phyloP scores from a whole-genome alignment of 2,329 filamentous ascomycete species.

The Apiospora aurea region DNA sequence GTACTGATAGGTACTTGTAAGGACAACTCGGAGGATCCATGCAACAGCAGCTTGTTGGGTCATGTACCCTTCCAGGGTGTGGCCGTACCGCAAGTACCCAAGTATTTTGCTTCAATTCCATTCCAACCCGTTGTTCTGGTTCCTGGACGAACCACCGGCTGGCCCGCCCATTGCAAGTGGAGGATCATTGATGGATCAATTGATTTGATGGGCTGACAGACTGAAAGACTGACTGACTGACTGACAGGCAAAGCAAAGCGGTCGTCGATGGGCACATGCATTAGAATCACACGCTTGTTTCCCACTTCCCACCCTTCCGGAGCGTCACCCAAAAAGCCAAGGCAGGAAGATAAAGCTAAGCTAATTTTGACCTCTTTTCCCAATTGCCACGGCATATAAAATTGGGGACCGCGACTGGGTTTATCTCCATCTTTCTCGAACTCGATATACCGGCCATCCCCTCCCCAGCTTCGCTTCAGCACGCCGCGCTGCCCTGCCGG shows the following conservation, averaged over 20 bases:
- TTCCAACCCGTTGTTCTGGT: too few relatives aligned
- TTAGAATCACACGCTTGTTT: not conserved
- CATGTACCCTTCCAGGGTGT: not conserved
- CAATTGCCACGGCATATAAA: not conserved
- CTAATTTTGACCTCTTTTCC: conserved; percentile 14
- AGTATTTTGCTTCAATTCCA: conserved; percentile 6
- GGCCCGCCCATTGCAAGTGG: not conserved
- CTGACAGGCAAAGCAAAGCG: too few relatives aligned
- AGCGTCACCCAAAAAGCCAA: not conserved
- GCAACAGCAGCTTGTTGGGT: too few relatives aligned
- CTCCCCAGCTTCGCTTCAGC: not conserved
- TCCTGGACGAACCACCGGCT: not conserved
- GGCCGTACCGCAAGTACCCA: not conserved
- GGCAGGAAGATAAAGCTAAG: not conserved
- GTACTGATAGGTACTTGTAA: too few relatives aligned
- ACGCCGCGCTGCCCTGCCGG: not conserved
- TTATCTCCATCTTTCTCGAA: not conserved
- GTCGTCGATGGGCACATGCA: not conserved
- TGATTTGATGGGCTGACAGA: too few relatives aligned
- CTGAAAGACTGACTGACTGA: too few relatives aligned
- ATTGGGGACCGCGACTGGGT: not conserved
- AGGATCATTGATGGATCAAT: not conserved
- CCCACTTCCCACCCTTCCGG: not conserved
- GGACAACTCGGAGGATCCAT: not conserved
- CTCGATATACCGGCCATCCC: conserved; percentile 8